phyloP scores from a whole-genome alignment of 2,329 filamentous ascomycete genomes.

The Nemania sp. region DNA sequence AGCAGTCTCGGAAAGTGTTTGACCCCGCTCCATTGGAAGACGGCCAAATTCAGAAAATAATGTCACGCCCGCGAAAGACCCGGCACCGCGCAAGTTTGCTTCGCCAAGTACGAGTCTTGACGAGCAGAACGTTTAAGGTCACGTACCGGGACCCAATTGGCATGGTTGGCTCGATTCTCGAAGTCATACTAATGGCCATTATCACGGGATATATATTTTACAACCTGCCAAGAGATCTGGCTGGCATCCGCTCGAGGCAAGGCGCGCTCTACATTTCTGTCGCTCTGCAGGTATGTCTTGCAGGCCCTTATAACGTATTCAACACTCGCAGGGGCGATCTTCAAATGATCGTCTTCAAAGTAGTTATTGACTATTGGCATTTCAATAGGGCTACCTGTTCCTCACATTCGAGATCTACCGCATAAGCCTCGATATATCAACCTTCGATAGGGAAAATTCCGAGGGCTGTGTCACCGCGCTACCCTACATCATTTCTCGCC shows the following conservation, averaged over 20 bases:
- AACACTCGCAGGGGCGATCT: background rate
- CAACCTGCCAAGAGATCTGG: slow-evolving; percentile 63
- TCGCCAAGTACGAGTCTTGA: slow-evolving; percentile 68
- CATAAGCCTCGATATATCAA: slow-evolving; percentile 71
- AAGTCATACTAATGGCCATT: slow-evolving; percentile 71
- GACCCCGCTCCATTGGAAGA: slow-evolving; percentile 28
- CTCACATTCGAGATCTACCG: slow-evolving; percentile 77
- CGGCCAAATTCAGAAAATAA: slow-evolving; percentile 15
- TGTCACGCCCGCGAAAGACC: slow-evolving; percentile 26
- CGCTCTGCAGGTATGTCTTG: slow-evolving; percentile 57
- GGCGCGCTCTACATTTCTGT: slow-evolving; percentile 73
- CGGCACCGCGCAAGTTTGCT: slow-evolving; percentile 58
- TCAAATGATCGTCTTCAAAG: background rate
- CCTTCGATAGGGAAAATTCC: slow-evolving; percentile 75
- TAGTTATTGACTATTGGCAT: background rate
- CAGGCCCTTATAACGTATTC: background rate
- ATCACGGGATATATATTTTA: slow-evolving; percentile 76
- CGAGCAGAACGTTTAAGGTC: slow-evolving; percentile 68
- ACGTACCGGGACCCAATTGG: slow-evolving; percentile 79
- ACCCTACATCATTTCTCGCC: slow-evolving; percentile 70
- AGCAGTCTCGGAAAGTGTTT: slow-evolving; percentile 41
- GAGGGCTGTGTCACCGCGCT: slow-evolving; percentile 73
- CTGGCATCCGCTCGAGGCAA: slow-evolving; percentile 73
- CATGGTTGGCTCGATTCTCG: slow-evolving; percentile 69
- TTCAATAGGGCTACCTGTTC: slow-evolving; percentile 65